Conservation (phyloP, 1,284 basidiomycete species). For the Ceratobasidium sp. region DNA sequence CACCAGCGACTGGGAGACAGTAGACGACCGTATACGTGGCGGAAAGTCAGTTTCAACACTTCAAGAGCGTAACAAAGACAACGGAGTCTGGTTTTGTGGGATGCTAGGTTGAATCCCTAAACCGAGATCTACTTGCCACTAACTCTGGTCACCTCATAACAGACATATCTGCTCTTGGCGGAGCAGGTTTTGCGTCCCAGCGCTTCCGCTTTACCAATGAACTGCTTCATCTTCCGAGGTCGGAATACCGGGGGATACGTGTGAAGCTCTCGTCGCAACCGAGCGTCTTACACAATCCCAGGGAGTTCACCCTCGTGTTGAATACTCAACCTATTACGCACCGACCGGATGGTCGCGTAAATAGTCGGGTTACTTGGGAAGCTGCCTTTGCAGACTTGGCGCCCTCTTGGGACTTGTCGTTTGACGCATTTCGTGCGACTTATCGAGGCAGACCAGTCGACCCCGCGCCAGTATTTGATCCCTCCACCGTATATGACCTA, state of each 20-base stretch:
- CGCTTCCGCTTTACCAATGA: slow-evolving; percentile 3
- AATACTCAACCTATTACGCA: background rate
- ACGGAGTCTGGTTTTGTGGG: slow-evolving; percentile 20
- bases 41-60: slow-evolving; percentile 16
- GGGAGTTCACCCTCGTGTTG: slow-evolving; percentile 22
- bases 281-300: background rate
- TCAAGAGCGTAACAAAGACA: background rate
- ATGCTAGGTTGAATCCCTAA: slow-evolving; percentile 16
- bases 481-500: slow-evolving; percentile 17
- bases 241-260: slow-evolving; percentile 27
- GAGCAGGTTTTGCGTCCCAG: slow-evolving; percentile 28
- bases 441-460: slow-evolving; percentile 20
- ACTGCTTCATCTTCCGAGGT: background rate
- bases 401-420: slow-evolving; percentile 3
- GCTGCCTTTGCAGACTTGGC: background rate
- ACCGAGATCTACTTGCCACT: background rate
- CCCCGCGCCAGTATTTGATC: slow-evolving; percentile 16
- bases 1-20: slow-evolving; percentile 16
- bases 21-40: slow-evolving; percentile 33
- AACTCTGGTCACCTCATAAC: background rate
- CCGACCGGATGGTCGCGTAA: slow-evolving; percentile 25
- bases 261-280: background rate
- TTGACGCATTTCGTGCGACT: slow-evolving; percentile 19
- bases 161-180: slow-evolving; percentile 23
- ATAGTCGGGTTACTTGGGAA: slow-evolving; percentile 25